Evolutionary conservation across 257 asterid species (phyloP).

Genomic region (Plectranthus barbatus): DNA sequence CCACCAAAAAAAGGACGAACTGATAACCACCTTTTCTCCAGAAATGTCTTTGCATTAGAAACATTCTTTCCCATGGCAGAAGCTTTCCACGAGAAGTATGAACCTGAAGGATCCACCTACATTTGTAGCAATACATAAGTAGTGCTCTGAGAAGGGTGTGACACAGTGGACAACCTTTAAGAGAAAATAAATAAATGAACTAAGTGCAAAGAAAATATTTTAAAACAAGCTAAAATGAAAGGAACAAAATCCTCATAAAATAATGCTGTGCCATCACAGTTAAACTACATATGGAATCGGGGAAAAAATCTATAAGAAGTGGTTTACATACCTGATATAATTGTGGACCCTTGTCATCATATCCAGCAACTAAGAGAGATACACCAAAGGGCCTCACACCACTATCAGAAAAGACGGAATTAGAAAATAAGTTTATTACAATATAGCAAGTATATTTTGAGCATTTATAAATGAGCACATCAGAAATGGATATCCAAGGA

Average conservation of each 20-base stretch:
- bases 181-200: background rate
- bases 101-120: conserved; percentile 99
- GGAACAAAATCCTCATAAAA: background rate
- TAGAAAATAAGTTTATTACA: background rate
- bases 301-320: background rate
- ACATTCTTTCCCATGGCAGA: conserved; percentile 99
- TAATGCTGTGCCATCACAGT: background rate
- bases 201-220: background rate
- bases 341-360: conserved; percentile 98
- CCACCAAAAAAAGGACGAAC: background rate
- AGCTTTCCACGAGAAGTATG: conserved; percentile 99
- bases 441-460: background rate
- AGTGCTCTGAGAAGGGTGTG: background rate
- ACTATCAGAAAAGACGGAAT: conserved; percentile 33
- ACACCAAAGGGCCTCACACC: conserved; percentile 99
- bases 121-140: background rate
- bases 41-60: conserved; percentile 94
- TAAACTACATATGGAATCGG: background rate
- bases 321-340: conserved; percentile 63
- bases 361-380: conserved; percentile 92
- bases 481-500: background rate
- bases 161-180: background rate
- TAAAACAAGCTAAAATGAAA: background rate
- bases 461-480: background rate
- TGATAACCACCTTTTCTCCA: conserved; percentile 71